Evolutionary conservation across 2,329 filamentous ascomycete genomes (phyloP).

Genomic region (Huntiella bhutanensis): DNA sequence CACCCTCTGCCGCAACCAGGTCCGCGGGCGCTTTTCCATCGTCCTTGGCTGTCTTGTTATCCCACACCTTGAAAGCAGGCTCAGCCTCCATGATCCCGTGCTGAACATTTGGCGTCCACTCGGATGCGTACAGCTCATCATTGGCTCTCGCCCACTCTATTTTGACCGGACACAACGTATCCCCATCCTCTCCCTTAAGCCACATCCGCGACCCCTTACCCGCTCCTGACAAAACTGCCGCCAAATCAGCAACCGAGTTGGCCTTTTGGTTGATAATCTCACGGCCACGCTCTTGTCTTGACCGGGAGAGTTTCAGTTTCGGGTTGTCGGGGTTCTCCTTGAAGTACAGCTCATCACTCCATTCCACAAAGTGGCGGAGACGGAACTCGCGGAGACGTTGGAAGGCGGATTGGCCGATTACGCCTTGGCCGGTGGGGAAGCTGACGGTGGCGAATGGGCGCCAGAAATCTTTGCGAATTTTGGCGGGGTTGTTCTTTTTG

Average conservation of each 20-base stretch:
- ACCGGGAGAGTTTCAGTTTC: constrained; percentile 21
- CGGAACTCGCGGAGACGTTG: constrained; percentile 47
- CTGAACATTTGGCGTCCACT: constrained; percentile 35
- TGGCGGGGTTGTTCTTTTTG: constrained; percentile 45
- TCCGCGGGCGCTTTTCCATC: constrained; percentile 9
- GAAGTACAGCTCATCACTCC: constrained; percentile 30
- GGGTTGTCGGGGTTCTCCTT: constrained; percentile 18
- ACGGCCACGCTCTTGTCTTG: constrained; percentile 26
- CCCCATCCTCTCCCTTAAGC: constrained; percentile 12
- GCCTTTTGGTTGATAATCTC: constrained; percentile 40
- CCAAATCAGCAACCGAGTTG: constrained; percentile 45
- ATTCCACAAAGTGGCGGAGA: constrained; percentile 41
- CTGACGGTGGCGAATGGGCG: constrained; percentile 38
- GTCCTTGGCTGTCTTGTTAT: constrained; percentile 10
- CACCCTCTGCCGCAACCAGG: constrained; percentile 10
- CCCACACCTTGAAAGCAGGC: not conserved
- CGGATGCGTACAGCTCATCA: constrained; percentile 27
- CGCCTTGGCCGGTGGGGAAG: constrained; percentile 32
- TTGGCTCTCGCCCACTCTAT: constrained; percentile 33
- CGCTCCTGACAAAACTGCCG: constrained; percentile 32
- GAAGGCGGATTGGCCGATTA: constrained; percentile 38
- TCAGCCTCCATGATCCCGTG: constrained; percentile 23
- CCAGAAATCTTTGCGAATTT: constrained; percentile 51
- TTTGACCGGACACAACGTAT: constrained; percentile 22
- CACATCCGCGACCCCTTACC: constrained; percentile 33